Conservation (phyloP, 2,329 filamentous ascomycete species). For the Neophaeococcomyces mojaviensis region DNA sequence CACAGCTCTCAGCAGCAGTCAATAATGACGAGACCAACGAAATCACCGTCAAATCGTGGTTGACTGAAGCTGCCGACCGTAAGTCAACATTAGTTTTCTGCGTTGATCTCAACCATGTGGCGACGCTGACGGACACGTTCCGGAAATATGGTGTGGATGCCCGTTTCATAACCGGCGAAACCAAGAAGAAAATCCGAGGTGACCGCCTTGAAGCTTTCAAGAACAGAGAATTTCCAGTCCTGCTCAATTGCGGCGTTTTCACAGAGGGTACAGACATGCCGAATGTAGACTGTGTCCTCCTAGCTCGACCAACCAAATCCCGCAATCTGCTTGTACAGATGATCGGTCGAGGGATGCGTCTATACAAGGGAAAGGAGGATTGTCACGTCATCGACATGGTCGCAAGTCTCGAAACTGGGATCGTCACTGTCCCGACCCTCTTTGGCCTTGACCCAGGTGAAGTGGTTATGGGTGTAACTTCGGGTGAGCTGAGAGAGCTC, state of each 20-base stretch:
- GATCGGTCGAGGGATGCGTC: slow-evolving; percentile 88
- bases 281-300: slow-evolving; percentile 86
- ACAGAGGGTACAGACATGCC: slow-evolving; percentile 97
- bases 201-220: slow-evolving; percentile 70
- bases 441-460: slow-evolving; percentile 85
- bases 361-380: slow-evolving; percentile 71
- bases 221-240: slow-evolving; percentile 68
- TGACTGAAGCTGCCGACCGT: slow-evolving; percentile 62
- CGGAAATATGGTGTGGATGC: slow-evolving; percentile 73
- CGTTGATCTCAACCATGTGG: slow-evolving; percentile 78
- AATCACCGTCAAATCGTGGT: slow-evolving; percentile 78
- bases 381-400: slow-evolving; percentile 98
- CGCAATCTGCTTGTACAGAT: slow-evolving; percentile 94
- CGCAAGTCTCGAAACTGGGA: slow-evolving; percentile 70
- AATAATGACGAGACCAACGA: slow-evolving; percentile 78
- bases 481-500: slow-evolving; percentile 53
- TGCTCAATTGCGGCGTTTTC: slow-evolving; percentile 92
- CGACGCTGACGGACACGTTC: slow-evolving; percentile 66
- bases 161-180: slow-evolving; percentile 77
- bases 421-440: slow-evolving; percentile 82
- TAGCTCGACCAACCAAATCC: slow-evolving; percentile 82
- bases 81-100: slow-evolving; percentile 91
- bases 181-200: slow-evolving; percentile 59
- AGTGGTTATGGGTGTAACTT: slow-evolving; percentile 60
- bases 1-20: slow-evolving; percentile 71